Base-by-base conservation (phyloP, 1,284 basidiomycete genomes). In the Coriolopsis trogii region DNA sequence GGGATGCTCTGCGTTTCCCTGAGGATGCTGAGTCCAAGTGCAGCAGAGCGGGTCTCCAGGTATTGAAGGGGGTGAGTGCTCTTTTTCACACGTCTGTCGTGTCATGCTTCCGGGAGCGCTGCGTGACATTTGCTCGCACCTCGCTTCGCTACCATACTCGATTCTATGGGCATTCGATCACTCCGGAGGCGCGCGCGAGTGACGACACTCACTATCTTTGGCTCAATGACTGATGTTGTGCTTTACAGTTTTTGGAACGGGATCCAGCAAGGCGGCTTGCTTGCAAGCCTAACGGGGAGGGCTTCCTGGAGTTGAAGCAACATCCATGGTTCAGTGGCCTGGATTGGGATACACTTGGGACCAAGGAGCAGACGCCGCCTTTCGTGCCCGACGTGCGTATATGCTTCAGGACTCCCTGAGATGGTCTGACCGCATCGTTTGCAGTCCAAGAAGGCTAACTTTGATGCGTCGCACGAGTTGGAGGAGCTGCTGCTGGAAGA, bases 391-490 rank as follows among this genome's bases (percentile, higher is more conserved):
- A 98, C 69, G 92, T 92, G 69, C 63, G 88, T 77, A 28, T 31
- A 20, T 38, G 31, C 6, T 18, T 4, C 10, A 23, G 46, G 20
- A 3, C 41, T 25, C 18, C 16, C 23, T 47, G 36, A 29, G n/a
- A 8, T 23, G 28, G 46, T 44, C 46, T 33, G 26, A 39, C 23
- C 29, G 41, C 37, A 29, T 47, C 36, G 21, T 34, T 40, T 49
- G 40, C 68, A 97, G 93, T 87, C 88, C 20, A 98, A 98, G 74
- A 96, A 96, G 71, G 94, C 96, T 18, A 98, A 99, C 70, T 99
- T 98, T 69, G 96, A 99, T 67, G 95, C 95, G n/a, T 97, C 96
- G 13, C 95, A 98, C 68, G 96, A 99, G 71, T 73, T 99, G 28
- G 96, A 99, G 67, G 96, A 99, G 73, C 75, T 99, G 33, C 70